Percentiles rank a stretch among this genome's conserved stretches.
Conservation (phyloP, 352 stramenopile species). For the Globisporangium nagaii region DNA sequence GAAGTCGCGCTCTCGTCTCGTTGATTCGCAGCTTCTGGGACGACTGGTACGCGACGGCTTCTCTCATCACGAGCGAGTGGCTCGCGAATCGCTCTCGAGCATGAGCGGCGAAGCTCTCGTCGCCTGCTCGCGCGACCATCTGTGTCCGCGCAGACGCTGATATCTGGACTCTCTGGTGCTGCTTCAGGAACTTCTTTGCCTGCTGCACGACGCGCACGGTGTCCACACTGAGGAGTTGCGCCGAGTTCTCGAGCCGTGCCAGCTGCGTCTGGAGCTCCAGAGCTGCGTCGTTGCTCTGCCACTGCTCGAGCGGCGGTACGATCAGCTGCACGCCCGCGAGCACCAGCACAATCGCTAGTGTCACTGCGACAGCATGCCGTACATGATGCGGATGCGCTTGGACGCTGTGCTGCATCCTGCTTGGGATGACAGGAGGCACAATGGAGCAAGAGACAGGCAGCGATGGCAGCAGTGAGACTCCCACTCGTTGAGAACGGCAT, state of each 20-base stretch:
- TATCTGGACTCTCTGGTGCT: constrained; percentile 5
- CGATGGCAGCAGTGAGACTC: too few relatives aligned
- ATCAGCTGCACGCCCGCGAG: not conserved
- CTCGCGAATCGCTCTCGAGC: constrained; percentile 4
- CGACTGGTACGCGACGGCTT: constrained; percentile 7
- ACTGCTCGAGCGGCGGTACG: constrained; percentile 2
- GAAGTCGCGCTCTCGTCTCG: constrained; percentile 6
- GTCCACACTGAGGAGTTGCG: constrained; percentile 4
- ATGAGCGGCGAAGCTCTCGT: not conserved
- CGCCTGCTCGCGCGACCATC: constrained; percentile 1
- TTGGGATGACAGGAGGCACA: not conserved
- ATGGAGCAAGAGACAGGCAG: too few relatives aligned
- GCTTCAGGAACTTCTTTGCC: constrained; percentile 9
- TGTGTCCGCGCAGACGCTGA: constrained; percentile 4
- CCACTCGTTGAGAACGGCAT: too few relatives aligned
- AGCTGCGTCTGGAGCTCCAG: not conserved
- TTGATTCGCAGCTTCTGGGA: not conserved
- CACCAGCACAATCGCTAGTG: not conserved
- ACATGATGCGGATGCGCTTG: not conserved
- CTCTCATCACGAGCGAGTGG: constrained; percentile 6
- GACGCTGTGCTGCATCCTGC: not conserved
- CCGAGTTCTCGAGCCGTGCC: not conserved
- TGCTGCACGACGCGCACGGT: constrained; percentile 3
- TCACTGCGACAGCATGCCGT: not conserved
- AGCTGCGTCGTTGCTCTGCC: constrained; percentile 6